Percentiles rank a stretch among this genome's conserved stretches.
These are phyloP conservation scores for Panicum virgatum DNA, from an alignment of 202 grass and related monocot genomes.

Conservation along the genomic window DNA sequence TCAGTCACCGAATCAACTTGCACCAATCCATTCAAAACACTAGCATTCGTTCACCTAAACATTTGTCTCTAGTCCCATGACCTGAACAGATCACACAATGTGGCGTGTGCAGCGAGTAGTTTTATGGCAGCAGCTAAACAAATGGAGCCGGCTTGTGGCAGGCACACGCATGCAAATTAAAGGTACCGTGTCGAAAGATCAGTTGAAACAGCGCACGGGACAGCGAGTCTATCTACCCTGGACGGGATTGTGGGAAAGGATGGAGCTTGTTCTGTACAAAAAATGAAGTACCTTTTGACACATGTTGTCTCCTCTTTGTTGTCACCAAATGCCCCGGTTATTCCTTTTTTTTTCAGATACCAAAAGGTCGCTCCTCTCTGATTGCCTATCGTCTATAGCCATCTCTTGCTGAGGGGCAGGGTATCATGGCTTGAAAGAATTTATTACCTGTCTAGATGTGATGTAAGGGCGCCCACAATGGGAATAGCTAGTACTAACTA, in stretches of 20 bases:
- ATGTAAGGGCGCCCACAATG: too few species aligned
- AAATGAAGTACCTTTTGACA: too few species aligned
- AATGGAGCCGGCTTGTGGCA: conserved; percentile 30
- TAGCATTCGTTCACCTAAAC: conserved; percentile 10
- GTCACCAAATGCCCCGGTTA: not conserved
- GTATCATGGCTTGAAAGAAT: not conserved
- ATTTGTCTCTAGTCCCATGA: conserved; percentile 32
- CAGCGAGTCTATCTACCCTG: not conserved
- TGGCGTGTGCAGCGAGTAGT: not conserved
- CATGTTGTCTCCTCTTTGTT: conserved; percentile 36
- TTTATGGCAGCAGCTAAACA: conserved; percentile 19
- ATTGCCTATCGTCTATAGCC: conserved; percentile 32
- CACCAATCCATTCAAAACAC: not conserved
- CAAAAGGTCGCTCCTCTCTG: not conserved
- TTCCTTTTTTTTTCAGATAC: conserved; percentile 28
- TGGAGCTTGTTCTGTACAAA: too few species aligned
- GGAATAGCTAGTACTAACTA: too few species aligned
- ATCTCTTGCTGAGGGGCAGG: not conserved
- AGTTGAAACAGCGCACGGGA: not conserved
- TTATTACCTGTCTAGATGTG: too few species aligned
- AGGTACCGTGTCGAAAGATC: not conserved
- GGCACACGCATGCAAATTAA: conserved; percentile 29
- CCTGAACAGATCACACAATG: conserved; percentile 1
- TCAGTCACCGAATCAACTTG: conserved; percentile 21
- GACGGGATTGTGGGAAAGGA: too few species aligned